Evolutionary conservation across 345 rosid genomes (phyloP).

Genomic region (Brassica cretica): DNA sequence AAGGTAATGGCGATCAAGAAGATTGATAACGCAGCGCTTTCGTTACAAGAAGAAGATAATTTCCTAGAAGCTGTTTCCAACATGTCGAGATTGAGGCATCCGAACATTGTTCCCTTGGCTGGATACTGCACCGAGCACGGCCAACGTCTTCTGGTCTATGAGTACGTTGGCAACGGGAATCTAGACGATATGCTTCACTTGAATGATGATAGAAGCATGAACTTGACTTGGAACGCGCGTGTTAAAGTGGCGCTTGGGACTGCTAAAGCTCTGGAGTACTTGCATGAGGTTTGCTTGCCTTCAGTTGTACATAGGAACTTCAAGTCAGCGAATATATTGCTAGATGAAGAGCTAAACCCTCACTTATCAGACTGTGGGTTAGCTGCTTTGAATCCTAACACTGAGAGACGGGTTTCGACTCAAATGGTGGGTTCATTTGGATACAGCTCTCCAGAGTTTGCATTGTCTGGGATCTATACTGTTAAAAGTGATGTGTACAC

Average conservation of each 20-base stretch:
- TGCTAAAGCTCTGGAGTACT: conserved; percentile 96
- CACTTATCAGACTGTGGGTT: conserved; percentile 94
- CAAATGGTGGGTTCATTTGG: conserved; percentile 97
- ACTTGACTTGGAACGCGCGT: conserved; percentile 89
- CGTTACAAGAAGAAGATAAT: conserved; percentile 88
- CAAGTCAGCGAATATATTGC: conserved; percentile 92
- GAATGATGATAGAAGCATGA: conserved; percentile 68
- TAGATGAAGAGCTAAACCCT: conserved; percentile 95
- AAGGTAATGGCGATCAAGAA: conserved; percentile 97
- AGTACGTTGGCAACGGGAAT: conserved; percentile 69
- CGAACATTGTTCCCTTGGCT: conserved; percentile 73
- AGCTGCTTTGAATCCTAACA: conserved; percentile 90
- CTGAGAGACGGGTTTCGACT: conserved; percentile 92
- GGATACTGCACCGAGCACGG: conserved; percentile 98
- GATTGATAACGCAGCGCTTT: conserved; percentile 86
- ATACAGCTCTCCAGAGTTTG: conserved; percentile 98
- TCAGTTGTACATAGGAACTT: conserved; percentile 96
- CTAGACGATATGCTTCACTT: conserved; percentile 87
- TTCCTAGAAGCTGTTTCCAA: conserved; percentile 92
- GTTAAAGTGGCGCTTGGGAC: conserved; percentile 96
- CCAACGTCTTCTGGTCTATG: conserved; percentile 91
- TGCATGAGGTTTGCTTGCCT: conserved; percentile 99
- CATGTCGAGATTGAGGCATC: conserved; percentile 94
- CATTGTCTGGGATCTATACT: conserved; percentile 88
- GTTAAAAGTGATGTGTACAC: conserved; percentile 99